These are phyloP conservation scores for Coleophoma eucalyptorum DNA, from an alignment of 2,329 filamentous ascomycete species.

Conservation along the genomic window DNA sequence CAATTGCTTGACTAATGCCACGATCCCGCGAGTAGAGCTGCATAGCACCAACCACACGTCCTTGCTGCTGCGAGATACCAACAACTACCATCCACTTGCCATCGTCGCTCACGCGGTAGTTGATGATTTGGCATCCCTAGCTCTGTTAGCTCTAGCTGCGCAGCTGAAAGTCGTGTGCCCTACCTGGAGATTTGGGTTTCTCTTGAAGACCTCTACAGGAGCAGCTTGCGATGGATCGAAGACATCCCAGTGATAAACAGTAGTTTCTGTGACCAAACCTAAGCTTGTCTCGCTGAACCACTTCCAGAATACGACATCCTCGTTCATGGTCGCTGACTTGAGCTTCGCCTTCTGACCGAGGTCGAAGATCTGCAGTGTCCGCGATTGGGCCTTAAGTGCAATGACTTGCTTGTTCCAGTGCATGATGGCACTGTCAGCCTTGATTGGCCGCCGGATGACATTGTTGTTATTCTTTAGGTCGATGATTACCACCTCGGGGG, in stretches of 20 bases:
- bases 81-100: slow-evolving; percentile 99
- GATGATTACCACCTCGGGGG: slow-evolving; percentile 93
- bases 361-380: slow-evolving; percentile 97
- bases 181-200: slow-evolving; percentile 85
- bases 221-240: slow-evolving; percentile 76
- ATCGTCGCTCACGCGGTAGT: slow-evolving; percentile 93
- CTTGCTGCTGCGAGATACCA: slow-evolving; percentile 89
- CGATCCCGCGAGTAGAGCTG: slow-evolving; percentile 96
- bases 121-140: slow-evolving; percentile 97
- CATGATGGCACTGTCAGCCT: slow-evolving; percentile 99
- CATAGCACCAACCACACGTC: slow-evolving; percentile 92
- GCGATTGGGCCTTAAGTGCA: slow-evolving; percentile 88
- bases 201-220: slow-evolving; percentile 90
- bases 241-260: slow-evolving; percentile 97
- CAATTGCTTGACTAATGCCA: slow-evolving; percentile 95
- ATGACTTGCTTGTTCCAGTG: slow-evolving; percentile 97
- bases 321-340: slow-evolving; percentile 93
- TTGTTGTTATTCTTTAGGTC: slow-evolving; percentile 98
- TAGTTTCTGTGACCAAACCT: slow-evolving; percentile 84
- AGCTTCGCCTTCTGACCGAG: slow-evolving; percentile 88
- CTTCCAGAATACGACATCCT: slow-evolving; percentile 99
- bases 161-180: slow-evolving; percentile 29
- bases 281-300: slow-evolving; percentile 91
- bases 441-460: slow-evolving; percentile 91
- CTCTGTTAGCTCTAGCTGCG: slow-evolving; percentile 13